These are phyloP conservation scores for Aspergillus versicolor DNA, from an alignment of 2,329 filamentous ascomycete species.

Conservation along the genomic window DNA sequence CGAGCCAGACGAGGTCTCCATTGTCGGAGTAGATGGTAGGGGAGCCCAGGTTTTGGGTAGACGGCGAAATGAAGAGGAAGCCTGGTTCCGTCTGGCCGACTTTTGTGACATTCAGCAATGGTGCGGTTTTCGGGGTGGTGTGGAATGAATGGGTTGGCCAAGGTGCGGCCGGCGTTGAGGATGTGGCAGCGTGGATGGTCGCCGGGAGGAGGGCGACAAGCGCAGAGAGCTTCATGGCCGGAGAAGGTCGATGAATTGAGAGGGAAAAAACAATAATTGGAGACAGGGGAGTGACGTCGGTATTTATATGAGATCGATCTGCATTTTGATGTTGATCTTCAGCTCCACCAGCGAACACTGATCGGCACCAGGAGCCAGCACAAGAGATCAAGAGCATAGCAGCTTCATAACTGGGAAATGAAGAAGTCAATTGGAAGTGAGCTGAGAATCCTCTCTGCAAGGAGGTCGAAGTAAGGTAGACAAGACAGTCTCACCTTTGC, in stretches of 20 bases:
- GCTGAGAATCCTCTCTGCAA: no score
- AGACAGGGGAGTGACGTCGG: no score
- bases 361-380: no score
- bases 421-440: no score
- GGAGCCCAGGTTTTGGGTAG: background rate
- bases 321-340: no score
- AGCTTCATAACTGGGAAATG: no score
- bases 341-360: no score
- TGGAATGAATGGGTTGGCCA: background rate
- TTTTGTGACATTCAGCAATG: background rate
- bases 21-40: conserved; percentile 13
- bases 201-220: background rate
- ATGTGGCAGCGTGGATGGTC: background rate
- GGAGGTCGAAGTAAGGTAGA: no score
- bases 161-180: background rate
- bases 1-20: conserved; percentile 28
- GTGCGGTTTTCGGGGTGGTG: background rate
- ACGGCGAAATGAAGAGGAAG: background rate
- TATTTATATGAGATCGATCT: no score
- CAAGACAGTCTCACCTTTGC: no score
- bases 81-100: background rate
- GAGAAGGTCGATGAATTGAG: background rate
- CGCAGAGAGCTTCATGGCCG: background rate
- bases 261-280: no score
- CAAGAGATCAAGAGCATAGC: no score